A percentile compares a stretch with the other conserved stretches of the same genome.
Conservation (phyloP, 176 grass and related monocot genomes). For the Stipa capillata region DNA sequence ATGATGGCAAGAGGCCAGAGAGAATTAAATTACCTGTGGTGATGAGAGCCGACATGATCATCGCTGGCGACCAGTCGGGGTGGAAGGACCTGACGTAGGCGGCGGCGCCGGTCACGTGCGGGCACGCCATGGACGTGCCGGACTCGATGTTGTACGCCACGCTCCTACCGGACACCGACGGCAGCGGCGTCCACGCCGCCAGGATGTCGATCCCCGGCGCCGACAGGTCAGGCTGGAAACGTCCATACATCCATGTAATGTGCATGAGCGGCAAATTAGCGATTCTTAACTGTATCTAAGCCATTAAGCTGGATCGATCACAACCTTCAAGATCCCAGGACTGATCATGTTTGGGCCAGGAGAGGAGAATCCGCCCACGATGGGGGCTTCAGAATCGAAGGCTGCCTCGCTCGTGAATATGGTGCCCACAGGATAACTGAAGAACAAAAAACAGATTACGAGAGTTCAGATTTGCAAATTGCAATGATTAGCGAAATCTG, state of each 20-base stretch:
- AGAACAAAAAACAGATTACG: neutral
- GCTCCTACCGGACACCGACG: neutral
- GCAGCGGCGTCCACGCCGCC: neutral
- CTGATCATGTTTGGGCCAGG: slow-evolving; percentile 21
- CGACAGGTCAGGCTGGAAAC: slow-evolving; percentile 20
- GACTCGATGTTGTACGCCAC: slow-evolving; percentile 20
- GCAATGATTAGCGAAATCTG: neutral
- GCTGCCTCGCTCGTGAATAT: neutral
- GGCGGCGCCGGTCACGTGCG: slow-evolving; percentile 14
- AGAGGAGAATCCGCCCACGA: slow-evolving; percentile 11
- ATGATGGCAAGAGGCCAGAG: neutral
- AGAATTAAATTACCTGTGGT: slow-evolving; percentile 21
- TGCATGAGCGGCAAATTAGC: neutral
- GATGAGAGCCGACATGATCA: slow-evolving; percentile 42
- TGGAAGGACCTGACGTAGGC: slow-evolving; percentile 36
- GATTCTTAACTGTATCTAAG: too few relatives aligned
- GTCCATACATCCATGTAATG: neutral
- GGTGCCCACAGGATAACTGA: neutral
- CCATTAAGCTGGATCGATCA: too few relatives aligned
- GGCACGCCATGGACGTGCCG: slow-evolving; percentile 45
- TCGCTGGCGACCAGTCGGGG: slow-evolving; percentile 30
- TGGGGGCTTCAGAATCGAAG: neutral
- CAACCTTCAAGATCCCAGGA: slow-evolving; percentile 29
- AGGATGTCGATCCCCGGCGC: slow-evolving; percentile 30
- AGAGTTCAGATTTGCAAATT: neutral